Conservation (phyloP, 2,329 filamentous ascomycete species). For the Lasiodiplodia sp. region DNA sequence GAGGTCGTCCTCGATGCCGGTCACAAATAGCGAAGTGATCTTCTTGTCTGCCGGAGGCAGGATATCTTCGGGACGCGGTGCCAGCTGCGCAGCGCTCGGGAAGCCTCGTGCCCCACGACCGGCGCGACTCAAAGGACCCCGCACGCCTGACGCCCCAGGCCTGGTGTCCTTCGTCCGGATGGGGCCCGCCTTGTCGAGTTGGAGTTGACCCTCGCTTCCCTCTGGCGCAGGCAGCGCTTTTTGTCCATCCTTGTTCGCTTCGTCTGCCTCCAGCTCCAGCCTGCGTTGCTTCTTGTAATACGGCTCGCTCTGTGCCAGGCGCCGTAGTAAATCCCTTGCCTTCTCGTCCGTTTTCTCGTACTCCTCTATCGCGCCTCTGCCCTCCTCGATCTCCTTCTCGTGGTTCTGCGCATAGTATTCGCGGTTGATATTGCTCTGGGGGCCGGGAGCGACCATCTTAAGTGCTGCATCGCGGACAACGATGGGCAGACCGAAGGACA, state of each 20-base stretch:
- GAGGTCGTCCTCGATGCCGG: conserved; percentile 93
- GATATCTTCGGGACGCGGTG: conserved; percentile 85
- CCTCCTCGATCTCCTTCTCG: conserved; percentile 93
- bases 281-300: conserved; percentile 90
- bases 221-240: conserved; percentile 52
- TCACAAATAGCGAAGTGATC: conserved; percentile 92
- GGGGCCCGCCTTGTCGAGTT: conserved; percentile 66
- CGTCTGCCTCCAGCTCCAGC: conserved; percentile 66
- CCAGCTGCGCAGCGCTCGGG: conserved; percentile 74
- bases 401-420: conserved; percentile 99
- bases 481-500: conserved; percentile 94
- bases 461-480: conserved; percentile 93
- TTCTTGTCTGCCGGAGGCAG: conserved; percentile 82
- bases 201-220: conserved; percentile 36
- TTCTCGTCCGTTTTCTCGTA: conserved; percentile 99
- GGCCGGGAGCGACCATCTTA: conserved; percentile 96
- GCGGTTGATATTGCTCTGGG: conserved; percentile 89
- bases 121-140: conserved; percentile 56
- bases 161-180: conserved; percentile 74
- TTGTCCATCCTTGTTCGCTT: conserved; percentile 48
- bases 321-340: conserved; percentile 82
- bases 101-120: conserved; percentile 61
- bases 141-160: conserved; percentile 35
- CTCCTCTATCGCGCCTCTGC: conserved; percentile 78
- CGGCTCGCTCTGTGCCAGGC: conserved; percentile 89